These are phyloP conservation scores for Thalassia testudinum DNA, from an alignment of 116 monocot genomes.

Conservation along the genomic window DNA sequence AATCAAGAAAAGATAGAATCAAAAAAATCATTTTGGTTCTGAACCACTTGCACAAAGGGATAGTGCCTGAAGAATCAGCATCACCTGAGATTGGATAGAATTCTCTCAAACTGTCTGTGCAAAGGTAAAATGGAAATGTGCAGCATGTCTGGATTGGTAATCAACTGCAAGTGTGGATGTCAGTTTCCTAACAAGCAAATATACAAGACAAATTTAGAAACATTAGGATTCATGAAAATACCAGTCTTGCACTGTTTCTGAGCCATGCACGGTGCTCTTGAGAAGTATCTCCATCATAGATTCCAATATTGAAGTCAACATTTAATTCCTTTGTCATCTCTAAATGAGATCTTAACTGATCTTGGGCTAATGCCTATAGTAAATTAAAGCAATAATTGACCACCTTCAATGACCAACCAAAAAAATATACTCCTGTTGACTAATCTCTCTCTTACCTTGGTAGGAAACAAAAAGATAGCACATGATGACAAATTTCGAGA, in stretches of 20 bases:
- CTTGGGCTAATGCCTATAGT: conserved; percentile 84
- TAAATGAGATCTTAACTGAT: conserved; percentile 71
- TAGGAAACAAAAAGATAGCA: conserved; percentile 91
- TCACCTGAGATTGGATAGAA: conserved; percentile 92
- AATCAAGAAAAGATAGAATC: too few relatives aligned
- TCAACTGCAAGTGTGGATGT: conserved; percentile 44
- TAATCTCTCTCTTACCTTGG: conserved; percentile 39
- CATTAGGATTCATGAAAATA: conserved; percentile 13
- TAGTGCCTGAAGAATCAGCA: too few relatives aligned
- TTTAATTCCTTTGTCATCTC: conserved; percentile 38
- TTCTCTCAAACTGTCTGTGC: conserved; percentile 61
- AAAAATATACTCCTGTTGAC: too few relatives aligned
- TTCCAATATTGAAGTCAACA: conserved; percentile 33
- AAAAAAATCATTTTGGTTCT: too few relatives aligned
- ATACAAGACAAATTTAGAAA: neutral
- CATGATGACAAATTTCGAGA: conserved; percentile 38
- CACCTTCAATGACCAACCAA: too few relatives aligned
- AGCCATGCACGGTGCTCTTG: conserved; percentile 48
- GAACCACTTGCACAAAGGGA: too few relatives aligned
- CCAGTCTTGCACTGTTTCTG: conserved; percentile 70
- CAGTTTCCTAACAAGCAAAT: neutral
- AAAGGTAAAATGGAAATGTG: conserved; percentile 84
- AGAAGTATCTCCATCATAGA: conserved; percentile 94
- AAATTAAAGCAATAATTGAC: conserved; percentile 3
- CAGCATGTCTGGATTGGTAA: conserved; percentile 97